Conservation (phyloP, 371 early-diverging fungal species). For the Umbelopsis sp. region DNA sequence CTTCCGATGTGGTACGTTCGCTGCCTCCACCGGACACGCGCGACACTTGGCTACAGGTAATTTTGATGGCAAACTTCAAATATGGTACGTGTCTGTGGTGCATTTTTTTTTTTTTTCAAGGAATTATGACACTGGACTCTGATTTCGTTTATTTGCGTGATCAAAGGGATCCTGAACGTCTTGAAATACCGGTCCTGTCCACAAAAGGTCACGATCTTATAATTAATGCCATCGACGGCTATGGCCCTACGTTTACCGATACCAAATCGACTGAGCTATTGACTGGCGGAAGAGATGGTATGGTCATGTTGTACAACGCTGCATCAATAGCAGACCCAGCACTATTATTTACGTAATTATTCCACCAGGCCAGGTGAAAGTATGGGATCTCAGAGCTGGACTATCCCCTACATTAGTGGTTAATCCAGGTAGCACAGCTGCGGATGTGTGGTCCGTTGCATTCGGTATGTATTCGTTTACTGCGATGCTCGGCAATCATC, state of each 20-base stretch:
- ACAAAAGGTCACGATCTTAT: slow-evolving; percentile 75
- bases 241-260: slow-evolving; percentile 48
- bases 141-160: not conserved
- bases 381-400: slow-evolving; percentile 73
- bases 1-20: slow-evolving; percentile 72
- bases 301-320: not conserved
- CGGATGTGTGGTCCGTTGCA: slow-evolving; percentile 81
- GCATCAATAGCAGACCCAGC: not conserved
- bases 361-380: slow-evolving; percentile 63
- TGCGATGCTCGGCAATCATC: not conserved
- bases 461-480: slow-evolving; percentile 56
- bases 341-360: not conserved
- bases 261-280: slow-evolving; percentile 70
- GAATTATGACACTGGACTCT: not conserved
- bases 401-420: not conserved
- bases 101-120: not conserved
- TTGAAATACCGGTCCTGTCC: slow-evolving; percentile 61
- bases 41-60: slow-evolving; percentile 78
- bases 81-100: slow-evolving; percentile 49
- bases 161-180: slow-evolving; percentile 68
- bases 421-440: not conserved
- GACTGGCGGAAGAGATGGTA: slow-evolving; percentile 80
- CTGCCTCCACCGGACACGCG: slow-evolving; percentile 53
- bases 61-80: slow-evolving; percentile 69
- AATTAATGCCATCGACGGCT: slow-evolving; percentile 78